phyloP scores from a whole-genome alignment of 345 rosid genomes.

The Ricinus communis region DNA sequence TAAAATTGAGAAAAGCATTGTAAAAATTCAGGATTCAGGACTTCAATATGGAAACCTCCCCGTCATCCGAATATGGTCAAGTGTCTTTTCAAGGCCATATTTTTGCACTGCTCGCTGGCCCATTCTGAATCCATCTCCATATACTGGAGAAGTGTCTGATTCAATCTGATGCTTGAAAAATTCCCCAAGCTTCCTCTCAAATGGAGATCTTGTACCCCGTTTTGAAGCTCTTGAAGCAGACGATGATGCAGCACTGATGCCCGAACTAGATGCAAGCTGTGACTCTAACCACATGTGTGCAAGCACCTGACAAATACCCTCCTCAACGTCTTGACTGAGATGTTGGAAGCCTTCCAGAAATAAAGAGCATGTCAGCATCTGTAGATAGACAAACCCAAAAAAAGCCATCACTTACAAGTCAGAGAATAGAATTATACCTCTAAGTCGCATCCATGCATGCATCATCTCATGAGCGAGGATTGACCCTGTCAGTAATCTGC shows the following conservation, averaged over 20 bases:
- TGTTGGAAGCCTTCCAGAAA: slow-evolving; percentile 63
- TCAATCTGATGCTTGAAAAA: slow-evolving; percentile 93
- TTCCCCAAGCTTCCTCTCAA: slow-evolving; percentile 88
- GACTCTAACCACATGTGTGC: slow-evolving; percentile 90
- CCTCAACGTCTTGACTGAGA: slow-evolving; percentile 85
- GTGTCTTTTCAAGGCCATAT: slow-evolving; percentile 72
- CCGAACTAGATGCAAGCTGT: slow-evolving; percentile 47
- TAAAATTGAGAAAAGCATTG: slow-evolving; percentile 3
- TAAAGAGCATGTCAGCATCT: slow-evolving; percentile 4
- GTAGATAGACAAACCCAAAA: neutral
- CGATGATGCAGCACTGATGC: slow-evolving; percentile 42
- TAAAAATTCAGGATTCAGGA: slow-evolving; percentile 1
- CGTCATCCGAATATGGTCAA: slow-evolving; percentile 78
- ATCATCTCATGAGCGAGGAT: slow-evolving; percentile 98
- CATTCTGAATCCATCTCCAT: slow-evolving; percentile 89
- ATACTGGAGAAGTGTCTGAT: slow-evolving; percentile 76
- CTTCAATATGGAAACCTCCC: slow-evolving; percentile 76
- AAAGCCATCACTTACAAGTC: neutral
- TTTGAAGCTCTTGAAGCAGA: slow-evolving; percentile 54
- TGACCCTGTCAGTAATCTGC: slow-evolving; percentile 91
- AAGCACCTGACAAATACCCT: slow-evolving; percentile 95
- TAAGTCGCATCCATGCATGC: slow-evolving; percentile 98
- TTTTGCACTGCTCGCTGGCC: slow-evolving; percentile 75
- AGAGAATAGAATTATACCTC: slow-evolving; percentile 42
- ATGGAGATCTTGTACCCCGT: slow-evolving; percentile 74